A percentile compares a stretch with the other conserved stretches of the same genome.
These are phyloP conservation scores for Coprinellus micaceus DNA, from an alignment of 768 basidiomycete species.

Conservation along the genomic window DNA sequence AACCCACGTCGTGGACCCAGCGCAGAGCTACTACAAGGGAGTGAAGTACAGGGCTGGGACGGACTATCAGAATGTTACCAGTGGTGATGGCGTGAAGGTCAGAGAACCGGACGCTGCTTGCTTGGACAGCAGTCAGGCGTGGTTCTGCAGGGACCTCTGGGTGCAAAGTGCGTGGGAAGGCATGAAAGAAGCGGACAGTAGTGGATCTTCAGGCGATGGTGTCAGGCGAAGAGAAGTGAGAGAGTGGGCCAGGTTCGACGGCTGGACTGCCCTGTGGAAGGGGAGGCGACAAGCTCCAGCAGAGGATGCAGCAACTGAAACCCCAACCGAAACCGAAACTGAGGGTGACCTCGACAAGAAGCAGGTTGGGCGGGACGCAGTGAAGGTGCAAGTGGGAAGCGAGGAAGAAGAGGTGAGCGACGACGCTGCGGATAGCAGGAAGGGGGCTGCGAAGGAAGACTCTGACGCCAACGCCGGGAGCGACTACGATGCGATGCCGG, in stretches of 20 bases:
- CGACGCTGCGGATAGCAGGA: conserved; percentile 26
- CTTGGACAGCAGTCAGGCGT: conserved; percentile 94
- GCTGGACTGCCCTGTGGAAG: conserved; percentile 30
- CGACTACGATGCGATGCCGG: conserved; percentile 85
- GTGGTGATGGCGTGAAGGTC: conserved; percentile 46
- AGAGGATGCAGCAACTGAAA: too few relatives aligned
- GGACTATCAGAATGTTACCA: conserved; percentile 78
- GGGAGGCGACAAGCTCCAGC: conserved; percentile 10
- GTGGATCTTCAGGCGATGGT: conserved; percentile 32
- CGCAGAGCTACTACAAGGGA: conserved; percentile 92
- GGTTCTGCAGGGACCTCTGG: conserved; percentile 98
- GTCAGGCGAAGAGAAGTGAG: conserved; percentile 29
- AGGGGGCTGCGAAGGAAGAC: conserved; percentile 40
- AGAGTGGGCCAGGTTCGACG: conserved; percentile 25
- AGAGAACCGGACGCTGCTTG: conserved; percentile 82
- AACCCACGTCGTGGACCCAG: conserved; percentile 94
- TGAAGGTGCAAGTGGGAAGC: conserved; percentile 29
- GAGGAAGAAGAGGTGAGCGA: conserved; percentile 33
- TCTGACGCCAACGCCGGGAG: conserved; percentile 81
- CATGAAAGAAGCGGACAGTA: conserved; percentile 51
- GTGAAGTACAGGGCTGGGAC: conserved; percentile 79
- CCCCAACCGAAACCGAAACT: conserved; percentile 2
- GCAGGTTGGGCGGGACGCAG: conserved; percentile 22
- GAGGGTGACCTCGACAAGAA: conserved; percentile 1
- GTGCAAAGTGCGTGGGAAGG: conserved; percentile 79